Evolutionary conservation across 192 early-diverging fungal genomes (phyloP).

Genomic region (Coemansia sp.): DNA sequence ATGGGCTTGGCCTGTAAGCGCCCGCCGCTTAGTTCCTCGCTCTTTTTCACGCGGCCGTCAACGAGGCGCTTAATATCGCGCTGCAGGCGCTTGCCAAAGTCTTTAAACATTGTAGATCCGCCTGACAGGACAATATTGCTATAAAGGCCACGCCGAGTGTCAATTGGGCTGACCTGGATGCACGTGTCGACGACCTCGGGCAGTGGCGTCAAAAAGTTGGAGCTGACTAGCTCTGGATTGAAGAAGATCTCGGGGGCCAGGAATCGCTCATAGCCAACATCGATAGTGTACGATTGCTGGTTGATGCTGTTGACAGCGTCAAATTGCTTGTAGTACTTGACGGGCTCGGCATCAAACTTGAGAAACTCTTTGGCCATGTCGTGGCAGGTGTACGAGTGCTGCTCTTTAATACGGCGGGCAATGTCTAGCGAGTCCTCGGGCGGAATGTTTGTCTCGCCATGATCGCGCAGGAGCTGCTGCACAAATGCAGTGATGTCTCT

Average conservation of each 20-base stretch:
- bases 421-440: slow-evolving; percentile 96
- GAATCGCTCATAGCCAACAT: slow-evolving; percentile 99
- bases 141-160: slow-evolving; percentile 95
- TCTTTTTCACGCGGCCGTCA: slow-evolving; percentile 69
- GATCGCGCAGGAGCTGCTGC: slow-evolving; percentile 96
- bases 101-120: slow-evolving; percentile 99
- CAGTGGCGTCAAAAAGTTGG: slow-evolving; percentile 94
- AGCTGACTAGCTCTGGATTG: slow-evolving; percentile 97
- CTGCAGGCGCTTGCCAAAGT: slow-evolving; percentile 92
- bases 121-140: slow-evolving; percentile 99
- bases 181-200: slow-evolving; percentile 96
- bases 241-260: slow-evolving; percentile 99
- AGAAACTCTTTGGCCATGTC: slow-evolving; percentile 98
- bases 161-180: slow-evolving; percentile 96
- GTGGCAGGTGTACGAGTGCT: slow-evolving; percentile 94
- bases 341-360: slow-evolving; percentile 87
- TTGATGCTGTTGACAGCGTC: slow-evolving; percentile 87
- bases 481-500: slow-evolving; percentile 98
- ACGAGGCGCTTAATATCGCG: slow-evolving; percentile 92
- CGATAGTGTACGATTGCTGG: slow-evolving; percentile 83
- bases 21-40: slow-evolving; percentile 77
- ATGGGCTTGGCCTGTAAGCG: slow-evolving; percentile 76
- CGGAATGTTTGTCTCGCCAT: slow-evolving; percentile 91
- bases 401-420: slow-evolving; percentile 96
- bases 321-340: slow-evolving; percentile 87